phyloP scores from a whole-genome alignment of 176 grass and related monocot genomes.

The Hsuehochloa calcarea region DNA sequence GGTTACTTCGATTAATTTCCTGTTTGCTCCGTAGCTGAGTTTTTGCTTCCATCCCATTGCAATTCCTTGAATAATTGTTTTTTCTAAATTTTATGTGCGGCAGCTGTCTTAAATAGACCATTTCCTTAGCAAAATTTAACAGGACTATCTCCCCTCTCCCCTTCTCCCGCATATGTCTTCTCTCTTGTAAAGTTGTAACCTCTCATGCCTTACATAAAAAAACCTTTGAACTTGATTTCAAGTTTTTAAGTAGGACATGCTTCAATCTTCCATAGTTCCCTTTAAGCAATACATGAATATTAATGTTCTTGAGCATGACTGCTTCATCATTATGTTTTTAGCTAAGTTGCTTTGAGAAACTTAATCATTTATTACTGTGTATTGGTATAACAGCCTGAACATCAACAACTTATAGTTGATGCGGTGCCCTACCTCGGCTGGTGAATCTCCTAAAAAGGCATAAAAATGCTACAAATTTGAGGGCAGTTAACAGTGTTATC shows the following conservation, averaged over 20 bases:
- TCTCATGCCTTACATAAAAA: neutral
- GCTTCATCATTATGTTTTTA: neutral
- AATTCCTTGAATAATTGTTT: slow-evolving; percentile 15
- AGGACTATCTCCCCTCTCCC: neutral
- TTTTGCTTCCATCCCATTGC: slow-evolving; percentile 11
- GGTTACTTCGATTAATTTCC: slow-evolving; percentile 37
- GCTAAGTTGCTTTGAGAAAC: slow-evolving; percentile 6
- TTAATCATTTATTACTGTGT: slow-evolving; percentile 21
- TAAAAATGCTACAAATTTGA: slow-evolving; percentile 54
- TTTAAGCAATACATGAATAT: neutral
- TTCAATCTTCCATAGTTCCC: slow-evolving; percentile 2
- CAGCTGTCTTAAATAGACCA: neutral
- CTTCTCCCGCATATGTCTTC: neutral
- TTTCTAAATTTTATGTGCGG: neutral
- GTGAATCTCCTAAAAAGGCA: slow-evolving; percentile 87
- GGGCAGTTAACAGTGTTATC: slow-evolving; percentile 89
- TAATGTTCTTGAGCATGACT: neutral
- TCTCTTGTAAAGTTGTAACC: slow-evolving; percentile 11
- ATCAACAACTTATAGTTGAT: slow-evolving; percentile 98
- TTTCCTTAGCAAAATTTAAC: neutral
- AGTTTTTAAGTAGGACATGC: neutral
- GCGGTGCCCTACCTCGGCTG: slow-evolving; percentile 90
- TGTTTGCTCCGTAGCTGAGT: neutral
- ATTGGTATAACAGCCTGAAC: slow-evolving; percentile 79
- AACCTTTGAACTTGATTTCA: slow-evolving; percentile 1